Conservation (phyloP, 2,329 filamentous ascomycete genomes). For the Pseudogymnoascus destructans region DNA sequence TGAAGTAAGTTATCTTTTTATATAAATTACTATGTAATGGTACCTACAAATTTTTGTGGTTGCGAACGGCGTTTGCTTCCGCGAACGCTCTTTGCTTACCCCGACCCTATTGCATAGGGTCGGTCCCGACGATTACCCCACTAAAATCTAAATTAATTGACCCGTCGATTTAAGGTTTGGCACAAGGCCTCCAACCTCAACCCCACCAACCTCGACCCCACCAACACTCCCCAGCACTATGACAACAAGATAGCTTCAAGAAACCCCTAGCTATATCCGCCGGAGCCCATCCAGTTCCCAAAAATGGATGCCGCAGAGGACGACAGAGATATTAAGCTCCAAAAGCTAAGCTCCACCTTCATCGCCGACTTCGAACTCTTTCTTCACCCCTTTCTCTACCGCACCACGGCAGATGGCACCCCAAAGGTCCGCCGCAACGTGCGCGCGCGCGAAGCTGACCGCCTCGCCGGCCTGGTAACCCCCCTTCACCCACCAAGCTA, state of each 20-base stretch:
- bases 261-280: background rate
- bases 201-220: background rate
- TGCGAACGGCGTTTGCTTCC: too few relatives aligned
- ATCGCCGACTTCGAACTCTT: slow-evolving; percentile 44
- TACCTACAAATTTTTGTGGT: too few relatives aligned
- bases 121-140: background rate
- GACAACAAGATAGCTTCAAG: background rate
- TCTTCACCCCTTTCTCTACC: slow-evolving; percentile 39
- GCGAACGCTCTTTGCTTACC: too few relatives aligned
- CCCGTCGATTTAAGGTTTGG: background rate
- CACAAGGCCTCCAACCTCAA: too few relatives aligned
- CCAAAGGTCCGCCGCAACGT: slow-evolving; percentile 36
- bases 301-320: slow-evolving; percentile 47
- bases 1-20: too few relatives aligned
- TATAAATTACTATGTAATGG: too few relatives aligned
- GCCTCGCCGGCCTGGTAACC: slow-evolving; percentile 35
- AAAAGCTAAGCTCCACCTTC: slow-evolving; percentile 45
- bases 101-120: too few relatives aligned
- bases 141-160: slow-evolving; percentile 5
- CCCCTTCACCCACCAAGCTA: slow-evolving; percentile 1
- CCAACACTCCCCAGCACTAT: background rate
- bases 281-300: background rate
- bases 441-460: slow-evolving; percentile 35
- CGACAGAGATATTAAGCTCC: slow-evolving; percentile 48
- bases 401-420: slow-evolving; percentile 33